A percentile compares a stretch with the other conserved stretches of the same genome.
Conservation (phyloP, 108 stramenopile species). For the Cyclotella sp. region DNA sequence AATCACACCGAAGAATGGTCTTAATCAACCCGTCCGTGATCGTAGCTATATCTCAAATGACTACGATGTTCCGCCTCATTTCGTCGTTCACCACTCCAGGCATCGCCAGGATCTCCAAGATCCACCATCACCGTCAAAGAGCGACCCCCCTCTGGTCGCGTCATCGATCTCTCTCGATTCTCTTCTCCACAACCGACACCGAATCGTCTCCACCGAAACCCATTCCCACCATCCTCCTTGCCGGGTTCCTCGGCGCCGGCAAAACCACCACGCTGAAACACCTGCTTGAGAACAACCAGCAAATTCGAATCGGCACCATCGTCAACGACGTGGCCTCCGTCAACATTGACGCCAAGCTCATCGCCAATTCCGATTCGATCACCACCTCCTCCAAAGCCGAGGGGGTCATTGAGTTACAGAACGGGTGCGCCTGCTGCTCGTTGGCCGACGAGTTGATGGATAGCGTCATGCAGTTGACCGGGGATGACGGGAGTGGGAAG, state of each 20-base stretch:
- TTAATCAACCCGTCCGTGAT: background rate
- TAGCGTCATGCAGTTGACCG: conserved; percentile 57
- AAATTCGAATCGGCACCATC: conserved; percentile 84
- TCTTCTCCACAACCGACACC: background rate
- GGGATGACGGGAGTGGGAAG: background rate
- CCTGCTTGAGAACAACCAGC: conserved; percentile 79
- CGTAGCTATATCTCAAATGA: background rate
- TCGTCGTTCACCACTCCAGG: background rate
- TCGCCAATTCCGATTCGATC: conserved; percentile 42
- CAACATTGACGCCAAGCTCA: conserved; percentile 97
- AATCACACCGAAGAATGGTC: background rate
- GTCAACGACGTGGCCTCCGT: conserved; percentile 97
- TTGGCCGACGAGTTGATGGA: conserved; percentile 89
- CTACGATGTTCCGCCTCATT: conserved; percentile 11
- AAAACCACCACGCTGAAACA: conserved; percentile 94
- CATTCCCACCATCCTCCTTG: conserved; percentile 88
- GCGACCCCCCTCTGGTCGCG: background rate
- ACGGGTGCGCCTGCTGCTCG: conserved; percentile 95
- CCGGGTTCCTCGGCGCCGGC: conserved; percentile 95
- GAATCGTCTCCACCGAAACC: conserved; percentile 21
- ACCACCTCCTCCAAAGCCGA: conserved; percentile 1
- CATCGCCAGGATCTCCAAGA: background rate
- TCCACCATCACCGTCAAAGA: background rate
- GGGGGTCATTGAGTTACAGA: conserved; percentile 85
- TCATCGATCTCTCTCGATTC: too few relatives aligned